Evolutionary conservation across 495 filamentous ascomycete species (phyloP).

Genomic region (Baudoinia panamericana): DNA sequence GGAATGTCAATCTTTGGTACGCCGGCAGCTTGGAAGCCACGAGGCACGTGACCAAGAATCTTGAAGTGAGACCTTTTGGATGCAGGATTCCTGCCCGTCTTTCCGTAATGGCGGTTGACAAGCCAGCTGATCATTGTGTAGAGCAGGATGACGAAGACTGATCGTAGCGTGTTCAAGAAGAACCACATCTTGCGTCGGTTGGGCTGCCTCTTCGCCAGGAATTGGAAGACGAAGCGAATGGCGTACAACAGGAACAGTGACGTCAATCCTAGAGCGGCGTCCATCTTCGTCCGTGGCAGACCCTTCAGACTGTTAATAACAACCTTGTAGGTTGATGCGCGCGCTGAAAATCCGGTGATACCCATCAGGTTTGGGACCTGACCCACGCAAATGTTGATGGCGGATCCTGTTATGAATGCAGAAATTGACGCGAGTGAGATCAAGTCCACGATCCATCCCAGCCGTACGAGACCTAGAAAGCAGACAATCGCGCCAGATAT

Average conservation of each 20-base stretch:
- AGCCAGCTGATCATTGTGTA: slow-evolving; percentile 89
- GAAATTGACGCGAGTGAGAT: slow-evolving; percentile 85
- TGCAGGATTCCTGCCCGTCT: neutral
- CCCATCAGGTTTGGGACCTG: slow-evolving; percentile 81
- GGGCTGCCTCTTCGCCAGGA: slow-evolving; percentile 53
- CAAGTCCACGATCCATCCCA: slow-evolving; percentile 90
- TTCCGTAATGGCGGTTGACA: slow-evolving; percentile 42
- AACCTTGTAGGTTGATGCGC: slow-evolving; percentile 63
- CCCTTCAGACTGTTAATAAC: slow-evolving; percentile 79
- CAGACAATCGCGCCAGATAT: slow-evolving; percentile 71
- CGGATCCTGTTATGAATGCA: slow-evolving; percentile 97
- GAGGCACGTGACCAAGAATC: slow-evolving; percentile 62
- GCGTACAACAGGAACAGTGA: slow-evolving; percentile 72
- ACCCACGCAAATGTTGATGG: slow-evolving; percentile 79
- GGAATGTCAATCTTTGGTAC: slow-evolving; percentile 55
- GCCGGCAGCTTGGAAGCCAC: slow-evolving; percentile 67
- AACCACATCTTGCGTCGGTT: slow-evolving; percentile 64
- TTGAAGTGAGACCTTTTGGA: slow-evolving; percentile 41
- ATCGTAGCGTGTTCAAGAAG: slow-evolving; percentile 77
- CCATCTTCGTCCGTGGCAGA: slow-evolving; percentile 51
- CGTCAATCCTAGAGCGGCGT: slow-evolving; percentile 83
- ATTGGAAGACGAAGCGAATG: slow-evolving; percentile 59
- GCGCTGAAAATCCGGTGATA: slow-evolving; percentile 66
- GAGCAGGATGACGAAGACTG: slow-evolving; percentile 82
- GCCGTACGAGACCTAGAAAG: slow-evolving; percentile 63